Evolutionary conservation across 257 asterid species (phyloP).

Genomic region (Solanum boliviense): DNA sequence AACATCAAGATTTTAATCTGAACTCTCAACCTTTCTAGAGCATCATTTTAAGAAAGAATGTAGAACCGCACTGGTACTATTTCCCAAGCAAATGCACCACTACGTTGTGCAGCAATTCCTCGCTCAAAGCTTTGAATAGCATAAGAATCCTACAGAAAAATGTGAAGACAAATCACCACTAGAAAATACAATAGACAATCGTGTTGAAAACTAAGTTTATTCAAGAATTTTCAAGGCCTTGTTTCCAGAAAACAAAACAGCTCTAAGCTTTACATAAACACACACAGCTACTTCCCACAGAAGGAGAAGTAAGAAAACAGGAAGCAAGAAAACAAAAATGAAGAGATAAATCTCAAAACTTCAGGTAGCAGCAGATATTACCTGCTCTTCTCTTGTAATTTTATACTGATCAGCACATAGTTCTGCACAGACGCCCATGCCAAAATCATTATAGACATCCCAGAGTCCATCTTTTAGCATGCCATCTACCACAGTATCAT

Average conservation of each 20-base stretch:
- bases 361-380: not conserved
- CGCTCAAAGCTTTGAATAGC: conserved; percentile 91
- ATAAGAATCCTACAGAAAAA: conserved; percentile 57
- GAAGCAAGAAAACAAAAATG: not conserved
- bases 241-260: not conserved
- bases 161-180: not conserved
- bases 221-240: not conserved
- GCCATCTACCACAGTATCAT: conserved; percentile 76
- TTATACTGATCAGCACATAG: conserved; percentile 67
- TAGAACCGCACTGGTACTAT: conserved; percentile 58
- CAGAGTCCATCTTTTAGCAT: conserved; percentile 96
- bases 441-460: conserved; percentile 92
- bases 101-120: conserved; percentile 62
- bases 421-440: conserved; percentile 95
- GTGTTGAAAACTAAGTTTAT: not conserved
- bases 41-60: not conserved
- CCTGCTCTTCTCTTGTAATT: conserved; percentile 80
- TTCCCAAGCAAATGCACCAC: conserved; percentile 89
- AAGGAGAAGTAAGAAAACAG: not conserved
- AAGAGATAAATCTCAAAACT: not conserved
- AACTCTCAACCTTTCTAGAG: not conserved
- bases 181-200: not conserved
- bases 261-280: not conserved
- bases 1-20: not conserved
- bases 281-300: not conserved